phyloP scores from a whole-genome alignment of 768 basidiomycete genomes.

The Candolleomyces aberdarensis region DNA sequence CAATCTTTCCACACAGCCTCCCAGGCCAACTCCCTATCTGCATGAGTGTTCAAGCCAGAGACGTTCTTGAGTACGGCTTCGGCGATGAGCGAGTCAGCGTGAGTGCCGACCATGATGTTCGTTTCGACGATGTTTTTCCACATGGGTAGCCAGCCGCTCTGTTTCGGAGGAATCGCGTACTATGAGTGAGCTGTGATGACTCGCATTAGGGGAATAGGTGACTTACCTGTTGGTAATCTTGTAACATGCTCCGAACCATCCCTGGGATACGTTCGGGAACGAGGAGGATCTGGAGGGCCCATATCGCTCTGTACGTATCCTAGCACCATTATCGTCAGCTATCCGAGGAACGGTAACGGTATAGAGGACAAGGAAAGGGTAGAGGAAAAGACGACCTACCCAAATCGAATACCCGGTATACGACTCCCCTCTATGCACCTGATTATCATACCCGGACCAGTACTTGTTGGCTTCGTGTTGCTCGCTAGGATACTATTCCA shows the following conservation, averaged over 20 bases:
- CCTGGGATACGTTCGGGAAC: slow-evolving; percentile 74
- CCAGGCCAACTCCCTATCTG: slow-evolving; percentile 51
- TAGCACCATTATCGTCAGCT: slow-evolving; percentile 18
- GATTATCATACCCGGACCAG: slow-evolving; percentile 75
- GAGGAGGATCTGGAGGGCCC: slow-evolving; percentile 76
- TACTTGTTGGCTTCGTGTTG: slow-evolving; percentile 63
- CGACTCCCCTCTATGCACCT: slow-evolving; percentile 58
- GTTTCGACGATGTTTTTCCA: slow-evolving; percentile 90
- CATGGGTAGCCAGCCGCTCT: slow-evolving; percentile 86
- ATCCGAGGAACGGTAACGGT: neutral
- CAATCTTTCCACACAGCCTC: slow-evolving; percentile 75
- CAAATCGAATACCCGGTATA: slow-evolving; percentile 83
- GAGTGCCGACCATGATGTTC: slow-evolving; percentile 83
- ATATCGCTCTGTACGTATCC: slow-evolving; percentile 78
- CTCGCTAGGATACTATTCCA: slow-evolving; percentile 69
- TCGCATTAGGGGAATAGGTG: neutral
- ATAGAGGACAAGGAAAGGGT: neutral
- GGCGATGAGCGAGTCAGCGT: slow-evolving; percentile 75
- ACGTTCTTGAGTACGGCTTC: slow-evolving; percentile 70
- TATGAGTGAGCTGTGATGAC: neutral
- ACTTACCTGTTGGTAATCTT: slow-evolving; percentile 65
- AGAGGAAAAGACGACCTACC: slow-evolving; percentile 38
- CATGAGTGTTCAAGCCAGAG: slow-evolving; percentile 48
- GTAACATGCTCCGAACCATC: slow-evolving; percentile 78
- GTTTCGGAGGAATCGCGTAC: slow-evolving; percentile 9